Evolutionary conservation across 805 yeast genomes (phyloP), one percentile per base, ranked within the genome.

Genomic region (Wickerhamiella brachini): DNA sequence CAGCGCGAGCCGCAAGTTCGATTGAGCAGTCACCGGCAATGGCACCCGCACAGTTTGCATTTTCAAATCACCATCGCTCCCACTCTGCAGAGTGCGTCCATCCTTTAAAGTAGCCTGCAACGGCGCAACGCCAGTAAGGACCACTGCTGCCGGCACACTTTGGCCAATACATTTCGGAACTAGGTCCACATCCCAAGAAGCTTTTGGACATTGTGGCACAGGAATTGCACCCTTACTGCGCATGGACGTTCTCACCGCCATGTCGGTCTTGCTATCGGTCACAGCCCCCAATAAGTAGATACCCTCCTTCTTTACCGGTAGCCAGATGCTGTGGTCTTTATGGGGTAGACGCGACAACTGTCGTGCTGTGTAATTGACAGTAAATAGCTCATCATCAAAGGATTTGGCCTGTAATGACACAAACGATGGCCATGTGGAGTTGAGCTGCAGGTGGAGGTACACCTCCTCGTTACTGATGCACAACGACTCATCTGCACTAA

Each of bases 121-220:
- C 0, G 98, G 97, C 0, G 90, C 81, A 1, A 87, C 84, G 49
- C 97, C 97, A 18, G 70, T 66, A 1, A 81, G 76, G 1, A 74
- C 69, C 31, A 90, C 71, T 13, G 67, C 66, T 1, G 81, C 66
- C 21, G 73, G 67, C 56, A 79, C 85, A 3, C 64, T 48, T 17
- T 73, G 78, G 31, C 82, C 85, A 37, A 80, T 68, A 69, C 97
- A 93, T 56, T 76, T 73, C 13, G 54, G 52, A 10, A 53, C 52
- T 17, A 49, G 18, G 39, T 61, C 62, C 6, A 61, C 50, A 0
- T 63, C 60, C 50, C 87, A 75, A 20, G 71, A 65, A 0, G 86
- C 95, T 2, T 68, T 69, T 1, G 98, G 98, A 64, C 98, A 90
- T 44, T 72, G 64, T 2, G 94, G 80, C 8, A 93, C 71, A 18